phyloP scores from a whole-genome alignment of 2,329 filamentous ascomycete species.

The Aspergillus pseudoviridinutans region DNA sequence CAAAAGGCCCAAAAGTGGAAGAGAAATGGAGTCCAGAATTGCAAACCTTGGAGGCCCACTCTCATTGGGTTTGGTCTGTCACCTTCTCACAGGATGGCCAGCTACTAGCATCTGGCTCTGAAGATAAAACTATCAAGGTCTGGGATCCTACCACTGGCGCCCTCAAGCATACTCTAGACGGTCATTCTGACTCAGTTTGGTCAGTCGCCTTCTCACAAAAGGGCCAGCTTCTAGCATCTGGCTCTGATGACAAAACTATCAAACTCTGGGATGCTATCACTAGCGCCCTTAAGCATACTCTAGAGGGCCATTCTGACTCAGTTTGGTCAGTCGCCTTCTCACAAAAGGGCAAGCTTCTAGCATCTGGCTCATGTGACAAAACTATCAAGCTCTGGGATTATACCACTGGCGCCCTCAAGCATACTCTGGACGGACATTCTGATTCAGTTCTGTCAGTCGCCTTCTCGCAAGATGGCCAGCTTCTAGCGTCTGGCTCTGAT shows the following conservation, averaged over 20 bases:
- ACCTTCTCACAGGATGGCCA: too few relatives aligned
- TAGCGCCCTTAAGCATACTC: conserved; percentile 5
- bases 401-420: conserved; percentile 3
- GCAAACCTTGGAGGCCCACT: too few relatives aligned
- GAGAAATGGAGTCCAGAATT: too few relatives aligned
- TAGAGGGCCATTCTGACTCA: conserved; percentile 9
- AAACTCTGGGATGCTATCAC: conserved; percentile 8
- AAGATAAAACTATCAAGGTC: background rate
- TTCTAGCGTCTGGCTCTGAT: too few relatives aligned
- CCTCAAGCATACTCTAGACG: conserved; percentile 7
- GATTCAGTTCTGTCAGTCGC: too few relatives aligned
- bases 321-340: conserved; percentile 6
- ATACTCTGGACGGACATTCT: conserved; percentile 8
- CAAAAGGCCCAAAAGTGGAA: too few relatives aligned
- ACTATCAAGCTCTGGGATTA: conserved; percentile 12
- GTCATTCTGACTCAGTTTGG: conserved; percentile 7
- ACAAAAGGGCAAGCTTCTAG: conserved; percentile 1
- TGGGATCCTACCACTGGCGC: conserved; percentile 9
- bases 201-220: conserved; percentile 1
- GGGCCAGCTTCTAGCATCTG: conserved; percentile 8
- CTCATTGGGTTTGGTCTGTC: too few relatives aligned
- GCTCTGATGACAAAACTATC: conserved; percentile 13
- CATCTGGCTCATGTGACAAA: conserved; percentile 12
- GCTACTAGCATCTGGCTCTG: too few relatives aligned
- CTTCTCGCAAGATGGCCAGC: too few relatives aligned